phyloP scores from a whole-genome alignment of 176 grass and related monocot species.

The Neostapfia colusana region DNA sequence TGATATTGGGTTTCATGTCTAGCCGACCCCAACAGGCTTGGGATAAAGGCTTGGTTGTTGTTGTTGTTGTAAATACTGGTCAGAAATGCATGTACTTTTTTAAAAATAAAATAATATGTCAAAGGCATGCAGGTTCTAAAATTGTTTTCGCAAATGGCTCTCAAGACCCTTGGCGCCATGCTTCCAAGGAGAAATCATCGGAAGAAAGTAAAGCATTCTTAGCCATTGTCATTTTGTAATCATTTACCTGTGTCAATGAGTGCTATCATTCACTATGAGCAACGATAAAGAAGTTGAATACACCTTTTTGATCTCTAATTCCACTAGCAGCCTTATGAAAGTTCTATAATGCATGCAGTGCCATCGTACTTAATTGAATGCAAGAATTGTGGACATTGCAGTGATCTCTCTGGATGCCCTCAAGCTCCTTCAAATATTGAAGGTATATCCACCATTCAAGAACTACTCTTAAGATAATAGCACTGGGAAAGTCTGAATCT shows the following conservation, averaged over 20 bases:
- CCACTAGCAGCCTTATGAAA: constrained; percentile 15
- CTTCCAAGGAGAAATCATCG: constrained; percentile 93
- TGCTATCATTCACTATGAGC: background rate
- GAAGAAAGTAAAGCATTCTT: constrained; percentile 56
- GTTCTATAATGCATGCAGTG: constrained; percentile 54
- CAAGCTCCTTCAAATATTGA: constrained; percentile 84
- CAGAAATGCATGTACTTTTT: background rate
- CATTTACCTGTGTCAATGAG: constrained; percentile 6
- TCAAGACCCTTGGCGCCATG: constrained; percentile 95
- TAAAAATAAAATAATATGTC: constrained; percentile 1
- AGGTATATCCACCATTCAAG: constrained; percentile 56
- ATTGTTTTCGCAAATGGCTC: constrained; percentile 93
- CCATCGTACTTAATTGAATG: constrained; percentile 91
- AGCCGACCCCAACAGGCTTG: too few relatives aligned
- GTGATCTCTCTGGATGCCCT: constrained; percentile 89
- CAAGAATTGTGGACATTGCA: constrained; percentile 86
- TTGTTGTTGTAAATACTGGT: constrained; percentile 5
- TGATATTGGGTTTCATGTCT: too few relatives aligned
- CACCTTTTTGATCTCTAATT: background rate
- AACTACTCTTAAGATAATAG: constrained; percentile 17
- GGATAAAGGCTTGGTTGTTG: too few relatives aligned
- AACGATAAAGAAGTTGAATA: background rate
- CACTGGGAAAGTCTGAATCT: background rate
- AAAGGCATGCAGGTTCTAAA: constrained; percentile 64
- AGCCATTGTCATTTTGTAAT: background rate